phyloP scores from a whole-genome alignment of 441 rosid species.

The Flueggea neowawraea region DNA sequence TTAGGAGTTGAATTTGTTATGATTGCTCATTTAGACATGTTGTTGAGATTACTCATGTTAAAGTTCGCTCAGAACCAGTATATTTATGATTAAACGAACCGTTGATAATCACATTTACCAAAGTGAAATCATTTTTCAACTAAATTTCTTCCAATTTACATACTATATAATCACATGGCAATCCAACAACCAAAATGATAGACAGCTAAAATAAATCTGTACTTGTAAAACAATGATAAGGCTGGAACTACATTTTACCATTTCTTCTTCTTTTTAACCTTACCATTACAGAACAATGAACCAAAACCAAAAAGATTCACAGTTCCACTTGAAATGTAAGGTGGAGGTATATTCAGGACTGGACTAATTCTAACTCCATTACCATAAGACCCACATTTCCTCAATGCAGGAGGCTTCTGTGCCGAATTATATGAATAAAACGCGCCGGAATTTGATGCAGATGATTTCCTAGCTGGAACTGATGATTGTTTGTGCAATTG shows the following conservation, averaged over 20 bases:
- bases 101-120: too few relatives aligned
- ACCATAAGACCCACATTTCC: constrained; percentile 50
- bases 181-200: constrained; percentile 9
- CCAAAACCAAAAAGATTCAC: constrained; percentile 68
- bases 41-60: too few relatives aligned
- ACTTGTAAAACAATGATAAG: constrained; percentile 20
- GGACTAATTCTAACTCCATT: constrained; percentile 63
- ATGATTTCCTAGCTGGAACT: constrained; percentile 30
- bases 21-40: too few relatives aligned
- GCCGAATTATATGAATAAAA: constrained; percentile 30
- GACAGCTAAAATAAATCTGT: constrained; percentile 44
- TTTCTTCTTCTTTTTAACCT: constrained; percentile 63
- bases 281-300: constrained; percentile 70
- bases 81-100: too few relatives aligned
- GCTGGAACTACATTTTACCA: constrained; percentile 12
- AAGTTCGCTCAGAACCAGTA: too few relatives aligned
- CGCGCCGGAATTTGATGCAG: constrained; percentile 21
- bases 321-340: constrained; percentile 62
- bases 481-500: constrained; percentile 48
- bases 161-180: neutral
- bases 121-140: too few relatives aligned
- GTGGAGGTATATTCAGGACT: constrained; percentile 63
- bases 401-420: constrained; percentile 32
- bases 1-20: too few relatives aligned
- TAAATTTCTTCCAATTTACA: too few relatives aligned